These are phyloP conservation scores for Porcisia hertigi DNA, from an alignment of 208 protist species.

Conservation along the genomic window DNA sequence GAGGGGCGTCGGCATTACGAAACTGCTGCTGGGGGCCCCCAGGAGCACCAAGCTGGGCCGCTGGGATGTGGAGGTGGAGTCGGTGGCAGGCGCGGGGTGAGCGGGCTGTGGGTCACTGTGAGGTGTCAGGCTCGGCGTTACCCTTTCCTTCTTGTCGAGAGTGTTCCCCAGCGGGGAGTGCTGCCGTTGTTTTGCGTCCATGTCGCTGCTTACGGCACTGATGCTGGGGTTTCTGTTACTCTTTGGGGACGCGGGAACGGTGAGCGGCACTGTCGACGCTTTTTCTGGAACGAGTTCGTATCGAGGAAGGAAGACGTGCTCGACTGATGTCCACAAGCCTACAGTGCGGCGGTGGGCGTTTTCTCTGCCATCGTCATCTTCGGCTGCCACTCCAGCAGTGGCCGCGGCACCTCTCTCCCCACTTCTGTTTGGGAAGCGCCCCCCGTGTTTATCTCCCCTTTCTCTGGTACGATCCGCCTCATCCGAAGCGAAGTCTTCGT, in stretches of 20 bases:
- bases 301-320: conserved; percentile 57
- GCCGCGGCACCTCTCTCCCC: neutral
- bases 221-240: neutral
- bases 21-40: neutral
- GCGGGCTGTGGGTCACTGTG: neutral
- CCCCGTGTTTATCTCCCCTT: neutral
- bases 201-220: neutral
- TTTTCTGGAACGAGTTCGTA: conserved; percentile 49
- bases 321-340: conserved; percentile 49
- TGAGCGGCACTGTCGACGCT: conserved; percentile 20
- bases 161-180: neutral
- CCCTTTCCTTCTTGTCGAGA: neutral
- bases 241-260: conserved; percentile 13
- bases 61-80: neutral
- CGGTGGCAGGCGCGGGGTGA: neutral
- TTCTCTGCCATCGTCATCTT: conserved; percentile 23
- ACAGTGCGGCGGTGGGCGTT: conserved; percentile 13
- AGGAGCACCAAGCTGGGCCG: neutral
- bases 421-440: neutral
- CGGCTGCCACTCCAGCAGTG: neutral
- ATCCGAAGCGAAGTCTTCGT: neutral
- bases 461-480: neutral
- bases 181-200: neutral
- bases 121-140: neutral
- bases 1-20: neutral